phyloP scores from a whole-genome alignment of 306 rosid genomes.

The Echinosophora koreensis region DNA sequence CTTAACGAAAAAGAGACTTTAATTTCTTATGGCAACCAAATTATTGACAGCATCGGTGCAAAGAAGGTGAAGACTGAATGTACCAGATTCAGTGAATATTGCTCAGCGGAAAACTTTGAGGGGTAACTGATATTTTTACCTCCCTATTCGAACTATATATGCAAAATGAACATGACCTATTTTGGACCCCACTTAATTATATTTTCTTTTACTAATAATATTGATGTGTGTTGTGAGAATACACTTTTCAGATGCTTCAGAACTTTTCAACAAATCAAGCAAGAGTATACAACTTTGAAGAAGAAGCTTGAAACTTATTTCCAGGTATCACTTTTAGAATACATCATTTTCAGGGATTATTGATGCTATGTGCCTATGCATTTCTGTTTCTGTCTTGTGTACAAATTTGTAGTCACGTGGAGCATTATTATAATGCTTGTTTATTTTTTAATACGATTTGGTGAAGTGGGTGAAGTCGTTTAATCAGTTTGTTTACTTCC shows the following conservation, averaged over 20 bases:
- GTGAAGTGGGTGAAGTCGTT: neutral
- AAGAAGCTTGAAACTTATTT: constrained; percentile 72
- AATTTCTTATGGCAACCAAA: neutral
- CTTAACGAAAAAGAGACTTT: neutral
- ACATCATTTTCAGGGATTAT: neutral
- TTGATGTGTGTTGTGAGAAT: constrained; percentile 1
- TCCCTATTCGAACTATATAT: neutral
- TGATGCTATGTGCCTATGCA: neutral
- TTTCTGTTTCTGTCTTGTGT: neutral
- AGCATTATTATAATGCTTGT: neutral
- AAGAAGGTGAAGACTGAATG: constrained; percentile 75
- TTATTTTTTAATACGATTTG: neutral
- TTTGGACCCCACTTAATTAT: neutral
- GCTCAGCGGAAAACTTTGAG: constrained; percentile 66
- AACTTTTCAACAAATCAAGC: constrained; percentile 70
- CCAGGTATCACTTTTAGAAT: constrained; percentile 52
- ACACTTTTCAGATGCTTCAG: constrained; percentile 64
- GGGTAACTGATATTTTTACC: constrained; percentile 58
- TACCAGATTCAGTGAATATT: constrained; percentile 63
- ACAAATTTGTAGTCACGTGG: neutral
- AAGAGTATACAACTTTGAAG: constrained; percentile 69
- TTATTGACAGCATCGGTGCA: constrained; percentile 75
- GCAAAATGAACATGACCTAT: neutral
- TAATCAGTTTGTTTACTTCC: neutral
- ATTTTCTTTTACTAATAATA: neutral